A percentile compares a stretch with the other conserved stretches of the same genome.
phyloP scores from a whole-genome alignment of 371 early-diverging fungal species.

The Fennellomyces sp. region DNA sequence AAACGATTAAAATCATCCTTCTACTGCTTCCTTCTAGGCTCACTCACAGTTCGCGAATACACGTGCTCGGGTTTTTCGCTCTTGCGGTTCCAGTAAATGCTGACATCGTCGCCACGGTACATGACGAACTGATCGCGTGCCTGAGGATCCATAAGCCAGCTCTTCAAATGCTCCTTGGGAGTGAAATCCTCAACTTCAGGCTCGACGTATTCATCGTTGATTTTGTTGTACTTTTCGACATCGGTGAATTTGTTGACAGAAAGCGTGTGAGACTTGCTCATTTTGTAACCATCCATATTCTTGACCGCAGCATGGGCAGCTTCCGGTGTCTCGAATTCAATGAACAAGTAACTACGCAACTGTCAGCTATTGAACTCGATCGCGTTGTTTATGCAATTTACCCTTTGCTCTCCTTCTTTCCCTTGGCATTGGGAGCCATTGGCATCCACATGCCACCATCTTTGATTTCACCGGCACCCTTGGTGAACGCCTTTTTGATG shows the following conservation, averaged over 20 bases:
- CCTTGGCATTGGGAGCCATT: constrained; percentile 69
- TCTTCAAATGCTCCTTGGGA: constrained; percentile 88
- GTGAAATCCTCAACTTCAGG: constrained; percentile 69
- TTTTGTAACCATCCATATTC: constrained; percentile 74
- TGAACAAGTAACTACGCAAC: constrained; percentile 79
- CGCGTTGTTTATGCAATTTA: constrained; percentile 25
- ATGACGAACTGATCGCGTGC: constrained; percentile 93
- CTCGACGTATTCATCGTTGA: constrained; percentile 78
- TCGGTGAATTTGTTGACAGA: constrained; percentile 90
- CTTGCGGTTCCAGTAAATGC: constrained; percentile 91
- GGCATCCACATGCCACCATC: constrained; percentile 91
- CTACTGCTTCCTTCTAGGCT: neutral
- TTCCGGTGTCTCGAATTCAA: constrained; percentile 90
- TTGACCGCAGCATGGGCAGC: constrained; percentile 84
- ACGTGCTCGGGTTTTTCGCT: constrained; percentile 82
- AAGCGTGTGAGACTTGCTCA: constrained; percentile 86
- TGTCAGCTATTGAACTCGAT: neutral
- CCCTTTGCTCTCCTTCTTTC: constrained; percentile 83
- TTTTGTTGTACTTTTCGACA: constrained; percentile 78
- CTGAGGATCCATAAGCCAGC: constrained; percentile 87
- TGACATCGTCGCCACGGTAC: constrained; percentile 83
- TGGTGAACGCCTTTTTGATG: constrained; percentile 80
- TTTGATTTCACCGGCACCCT: constrained; percentile 78
- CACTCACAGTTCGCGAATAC: constrained; percentile 63
- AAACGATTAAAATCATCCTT: neutral